Evolutionary conservation across 2,329 filamentous ascomycete genomes (phyloP), one percentile per base, ranked within the genome.

Genomic region (Elsinoe batatas): DNA sequence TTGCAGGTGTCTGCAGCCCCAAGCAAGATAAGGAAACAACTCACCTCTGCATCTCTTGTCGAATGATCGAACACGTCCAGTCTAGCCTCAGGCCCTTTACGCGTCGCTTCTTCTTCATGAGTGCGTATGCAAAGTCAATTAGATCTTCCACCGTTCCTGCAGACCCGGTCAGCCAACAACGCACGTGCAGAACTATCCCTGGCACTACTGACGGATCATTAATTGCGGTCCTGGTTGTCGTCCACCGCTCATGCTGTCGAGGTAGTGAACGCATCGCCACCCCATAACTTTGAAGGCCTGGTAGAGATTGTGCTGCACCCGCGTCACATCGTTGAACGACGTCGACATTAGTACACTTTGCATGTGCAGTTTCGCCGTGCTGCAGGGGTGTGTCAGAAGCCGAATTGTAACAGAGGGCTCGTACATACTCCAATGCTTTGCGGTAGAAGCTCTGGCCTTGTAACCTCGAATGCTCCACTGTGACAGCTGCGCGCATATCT

Each of bases 331-430:
- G 71, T 97, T 97, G 73, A 91, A 84, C 3, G 76, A 71, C 3
- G 87, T 87, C 68, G 94, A 89, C 63, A 88, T 84, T 67, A 89
- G 87, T 83, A 94, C 91, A 50, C 82, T 75, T 63, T 93, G 87
- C 53, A 90, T 84, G 67, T 95, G 88, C 53, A 93, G 82, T 68
- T 90, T 91, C 74, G 97, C 89, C 3, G 82, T 73, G 64, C 73
- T 75, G 58, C 36, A 33, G 44, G 30, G 26, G 11, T 20, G 26
- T 55, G 58, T 64, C 58, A 62, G 59, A 40, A 5, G 11, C 17
- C 32, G n/a, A 32, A 11, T 32, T 11, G 36, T 53, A 42, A 54
- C 22, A 43, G 32, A 49, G 26, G 35, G 68, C 38, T 47, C 20
- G 30, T 75, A 71, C 74, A 82, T 79, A 82, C 60, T 74, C 74